Evolutionary conservation across 2,329 filamentous ascomycete species (phyloP).

Genomic region (Cladophialophora bantiana): DNA sequence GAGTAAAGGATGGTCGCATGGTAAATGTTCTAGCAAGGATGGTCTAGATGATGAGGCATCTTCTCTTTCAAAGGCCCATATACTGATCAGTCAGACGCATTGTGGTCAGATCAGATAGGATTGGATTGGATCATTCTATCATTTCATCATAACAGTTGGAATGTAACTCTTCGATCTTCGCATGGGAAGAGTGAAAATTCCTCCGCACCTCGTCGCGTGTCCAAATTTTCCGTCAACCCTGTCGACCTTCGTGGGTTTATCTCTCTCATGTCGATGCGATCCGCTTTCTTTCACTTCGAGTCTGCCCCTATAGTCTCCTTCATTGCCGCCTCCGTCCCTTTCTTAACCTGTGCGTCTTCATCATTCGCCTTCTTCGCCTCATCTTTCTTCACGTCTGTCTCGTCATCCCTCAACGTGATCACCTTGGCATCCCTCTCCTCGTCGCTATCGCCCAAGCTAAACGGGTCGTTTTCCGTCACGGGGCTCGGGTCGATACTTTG

Average conservation of each 20-base stretch:
- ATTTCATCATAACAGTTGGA: not conserved
- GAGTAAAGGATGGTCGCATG: not conserved
- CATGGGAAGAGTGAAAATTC: not conserved
- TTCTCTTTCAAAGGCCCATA: not conserved
- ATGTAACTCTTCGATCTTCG: not conserved
- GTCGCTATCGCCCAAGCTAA: conserved; percentile 94
- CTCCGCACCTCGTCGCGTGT: not conserved
- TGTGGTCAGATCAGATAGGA: not conserved
- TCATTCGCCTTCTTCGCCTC: conserved; percentile 54
- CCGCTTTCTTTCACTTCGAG: conserved; percentile 20
- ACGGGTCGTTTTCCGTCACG: conserved; percentile 90
- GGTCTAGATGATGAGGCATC: not conserved
- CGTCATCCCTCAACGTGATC: conserved; percentile 64
- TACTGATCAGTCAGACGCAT: not conserved
- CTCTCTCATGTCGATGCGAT: not conserved
- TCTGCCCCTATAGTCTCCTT: conserved; percentile 42
- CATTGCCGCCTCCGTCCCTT: conserved; percentile 63
- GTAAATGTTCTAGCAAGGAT: not conserved
- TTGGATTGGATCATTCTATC: not conserved
- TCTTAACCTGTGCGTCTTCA: conserved; percentile 65
- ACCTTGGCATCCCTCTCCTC: conserved; percentile 83
- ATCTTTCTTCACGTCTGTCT: conserved; percentile 45
- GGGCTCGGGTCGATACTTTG: conserved; percentile 84
- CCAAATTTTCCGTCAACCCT: not conserved
- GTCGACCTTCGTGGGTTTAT: not conserved